phyloP scores from a whole-genome alignment of 495 filamentous ascomycete species.

The Evernia prunastri region DNA sequence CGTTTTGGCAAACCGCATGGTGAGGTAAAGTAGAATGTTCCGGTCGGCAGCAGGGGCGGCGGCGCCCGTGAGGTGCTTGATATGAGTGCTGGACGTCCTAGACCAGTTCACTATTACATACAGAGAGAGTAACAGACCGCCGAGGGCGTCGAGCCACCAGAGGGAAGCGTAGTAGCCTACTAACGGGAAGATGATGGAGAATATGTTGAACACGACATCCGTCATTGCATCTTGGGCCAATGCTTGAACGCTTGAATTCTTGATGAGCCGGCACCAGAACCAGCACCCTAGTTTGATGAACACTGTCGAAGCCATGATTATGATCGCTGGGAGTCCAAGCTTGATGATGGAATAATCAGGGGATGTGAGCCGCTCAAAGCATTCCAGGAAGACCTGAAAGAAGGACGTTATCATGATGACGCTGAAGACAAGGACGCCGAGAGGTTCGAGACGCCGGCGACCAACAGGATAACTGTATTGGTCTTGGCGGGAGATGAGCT shows the following conservation, averaged over 20 bases:
- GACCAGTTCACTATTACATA: conserved; percentile 87
- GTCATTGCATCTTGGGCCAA: conserved; percentile 63
- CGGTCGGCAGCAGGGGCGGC: conserved; percentile 73
- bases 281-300: conserved; percentile 77
- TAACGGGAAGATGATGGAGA: conserved; percentile 74
- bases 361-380: conserved; percentile 54
- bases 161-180: conserved; percentile 68
- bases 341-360: conserved; percentile 62
- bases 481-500: conserved; percentile 66
- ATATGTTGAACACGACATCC: conserved; percentile 83
- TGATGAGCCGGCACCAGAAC: conserved; percentile 85
- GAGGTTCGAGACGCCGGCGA: conserved; percentile 65
- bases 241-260: conserved; percentile 83
- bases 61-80: conserved; percentile 74
- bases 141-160: conserved; percentile 84
- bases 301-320: conserved; percentile 73
- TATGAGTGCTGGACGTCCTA: conserved; percentile 66
- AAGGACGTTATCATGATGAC: conserved; percentile 86
- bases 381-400: conserved; percentile 73
- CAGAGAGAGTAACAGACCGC: conserved; percentile 71
- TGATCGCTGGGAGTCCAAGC: conserved; percentile 65
- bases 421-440: conserved; percentile 75
- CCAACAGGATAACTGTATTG: conserved; percentile 80
- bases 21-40: conserved; percentile 82
- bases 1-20: conserved; percentile 87